Conservation (phyloP, 768 basidiomycete genomes). For the Suillus tomentosus region DNA sequence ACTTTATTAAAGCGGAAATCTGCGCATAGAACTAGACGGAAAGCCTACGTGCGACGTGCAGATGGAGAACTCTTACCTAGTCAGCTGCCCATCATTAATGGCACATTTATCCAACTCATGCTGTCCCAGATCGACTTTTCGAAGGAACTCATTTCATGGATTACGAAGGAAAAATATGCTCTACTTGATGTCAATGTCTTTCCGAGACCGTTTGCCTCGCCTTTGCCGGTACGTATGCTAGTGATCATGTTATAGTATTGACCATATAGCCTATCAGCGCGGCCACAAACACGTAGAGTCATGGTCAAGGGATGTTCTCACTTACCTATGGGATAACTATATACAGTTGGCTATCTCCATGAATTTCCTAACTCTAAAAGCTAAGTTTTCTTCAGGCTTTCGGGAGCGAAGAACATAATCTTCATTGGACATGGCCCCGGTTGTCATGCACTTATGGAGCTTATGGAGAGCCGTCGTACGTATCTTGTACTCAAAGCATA, state of each 20-base stretch:
- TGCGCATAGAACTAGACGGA: conserved; percentile 81
- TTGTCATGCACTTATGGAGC: conserved; percentile 71
- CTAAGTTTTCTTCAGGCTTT: conserved; percentile 52
- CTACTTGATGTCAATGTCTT: conserved; percentile 88
- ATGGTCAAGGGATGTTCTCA: conserved; percentile 54
- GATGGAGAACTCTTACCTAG: conserved; percentile 83
- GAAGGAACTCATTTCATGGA: conserved; percentile 78
- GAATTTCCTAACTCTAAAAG: background rate
- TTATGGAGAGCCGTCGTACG: conserved; percentile 73
- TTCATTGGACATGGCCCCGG: conserved; percentile 89
- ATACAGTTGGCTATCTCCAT: conserved; percentile 64
- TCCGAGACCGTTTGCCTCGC: conserved; percentile 51
- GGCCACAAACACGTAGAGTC: conserved; percentile 7
- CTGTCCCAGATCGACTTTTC: conserved; percentile 79
- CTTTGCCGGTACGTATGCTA: conserved; percentile 12
- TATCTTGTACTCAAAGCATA: conserved; percentile 4
- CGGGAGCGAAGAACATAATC: conserved; percentile 69
- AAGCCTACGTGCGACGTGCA: conserved; percentile 71
- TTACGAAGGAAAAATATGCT: conserved; percentile 62
- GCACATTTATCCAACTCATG: background rate
- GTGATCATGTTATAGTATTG: background rate
- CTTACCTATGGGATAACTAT: conserved; percentile 96
- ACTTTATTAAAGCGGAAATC: conserved; percentile 66
- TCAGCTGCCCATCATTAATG: conserved; percentile 33
- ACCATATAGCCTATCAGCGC: background rate